Percentiles rank a stretch among this genome's conserved stretches.
These are phyloP conservation scores for Microdochium bolleyi DNA, from an alignment of 2,329 filamentous ascomycete species.

Conservation along the genomic window DNA sequence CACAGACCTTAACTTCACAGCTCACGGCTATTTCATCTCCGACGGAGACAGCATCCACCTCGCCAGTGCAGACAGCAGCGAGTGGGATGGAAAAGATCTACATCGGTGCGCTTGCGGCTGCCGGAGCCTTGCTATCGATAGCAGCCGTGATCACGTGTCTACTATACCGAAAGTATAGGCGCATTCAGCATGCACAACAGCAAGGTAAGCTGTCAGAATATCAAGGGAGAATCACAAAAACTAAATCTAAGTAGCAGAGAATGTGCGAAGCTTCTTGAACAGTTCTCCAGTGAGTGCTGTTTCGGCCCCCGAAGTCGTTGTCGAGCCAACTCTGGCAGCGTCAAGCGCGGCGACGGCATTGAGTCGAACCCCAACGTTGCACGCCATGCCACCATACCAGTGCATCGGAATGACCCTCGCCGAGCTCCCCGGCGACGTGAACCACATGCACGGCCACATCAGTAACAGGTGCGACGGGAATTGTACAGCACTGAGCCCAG, in stretches of 20 bases:
- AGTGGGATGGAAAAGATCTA: not conserved
- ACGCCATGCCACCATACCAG: not conserved
- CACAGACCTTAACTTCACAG: not conserved
- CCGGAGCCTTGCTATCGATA: not conserved
- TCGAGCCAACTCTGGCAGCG: no score
- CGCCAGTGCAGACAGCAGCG: not conserved
- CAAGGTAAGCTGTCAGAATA: not conserved
- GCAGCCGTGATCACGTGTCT: not conserved
- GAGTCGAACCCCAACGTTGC: not conserved
- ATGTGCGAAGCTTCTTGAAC: not conserved
- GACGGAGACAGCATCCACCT: not conserved
- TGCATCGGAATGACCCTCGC: not conserved
- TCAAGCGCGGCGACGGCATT: not conserved
- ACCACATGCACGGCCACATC: not conserved
- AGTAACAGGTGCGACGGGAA: not conserved
- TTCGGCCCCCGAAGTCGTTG: not conserved
- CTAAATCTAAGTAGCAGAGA: not conserved
- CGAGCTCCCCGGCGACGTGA: not conserved
- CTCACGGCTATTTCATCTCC: not conserved
- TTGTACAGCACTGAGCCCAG: not conserved
- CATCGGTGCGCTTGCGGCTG: not conserved
- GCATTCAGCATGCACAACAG: not conserved
- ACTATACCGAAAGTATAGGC: not conserved
- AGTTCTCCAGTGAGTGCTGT: not conserved
- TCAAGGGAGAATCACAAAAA: no score